Conservation (phyloP, 2,329 filamentous ascomycete species). For the Pseudophaeomoniella oleicola region DNA sequence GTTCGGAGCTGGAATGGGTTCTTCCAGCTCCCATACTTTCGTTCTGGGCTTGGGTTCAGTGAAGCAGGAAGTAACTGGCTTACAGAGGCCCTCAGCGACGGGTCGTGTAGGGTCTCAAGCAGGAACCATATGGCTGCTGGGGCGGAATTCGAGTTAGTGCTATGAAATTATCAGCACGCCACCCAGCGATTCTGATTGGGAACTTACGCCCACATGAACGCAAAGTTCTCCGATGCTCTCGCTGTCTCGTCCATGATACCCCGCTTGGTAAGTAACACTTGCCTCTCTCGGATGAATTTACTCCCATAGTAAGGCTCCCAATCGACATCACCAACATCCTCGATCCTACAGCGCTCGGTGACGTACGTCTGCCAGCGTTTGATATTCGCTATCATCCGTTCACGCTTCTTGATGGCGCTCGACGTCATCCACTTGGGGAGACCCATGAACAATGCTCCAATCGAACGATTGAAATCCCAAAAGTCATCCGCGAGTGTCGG, state of each 20-base stretch:
- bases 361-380: conserved; percentile 1
- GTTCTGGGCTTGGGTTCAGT: no score
- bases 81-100: conserved; percentile 10
- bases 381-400: neutral
- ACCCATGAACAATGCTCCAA: neutral
- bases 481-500: conserved; percentile 1
- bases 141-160: conserved; percentile 14
- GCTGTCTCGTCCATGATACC: conserved; percentile 3
- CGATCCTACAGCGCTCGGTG: neutral
- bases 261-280: conserved; percentile 1
- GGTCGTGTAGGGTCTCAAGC: conserved; percentile 11
- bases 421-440: neutral
- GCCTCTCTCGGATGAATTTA: conserved; percentile 14
- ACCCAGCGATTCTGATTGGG: neutral
- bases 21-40: no score
- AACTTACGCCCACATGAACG: conserved; percentile 12
- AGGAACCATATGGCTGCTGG: conserved; percentile 14
- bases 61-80: no score
- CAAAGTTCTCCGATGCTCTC: conserved; percentile 9
- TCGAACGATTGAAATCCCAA: neutral
- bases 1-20: no score
- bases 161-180: no score
- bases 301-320: conserved; percentile 13
- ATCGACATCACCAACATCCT: conserved; percentile 3
- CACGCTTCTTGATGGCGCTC: neutral